These are phyloP conservation scores for Coemansia sp. DNA, from an alignment of 192 early-diverging fungal species.

Conservation along the genomic window DNA sequence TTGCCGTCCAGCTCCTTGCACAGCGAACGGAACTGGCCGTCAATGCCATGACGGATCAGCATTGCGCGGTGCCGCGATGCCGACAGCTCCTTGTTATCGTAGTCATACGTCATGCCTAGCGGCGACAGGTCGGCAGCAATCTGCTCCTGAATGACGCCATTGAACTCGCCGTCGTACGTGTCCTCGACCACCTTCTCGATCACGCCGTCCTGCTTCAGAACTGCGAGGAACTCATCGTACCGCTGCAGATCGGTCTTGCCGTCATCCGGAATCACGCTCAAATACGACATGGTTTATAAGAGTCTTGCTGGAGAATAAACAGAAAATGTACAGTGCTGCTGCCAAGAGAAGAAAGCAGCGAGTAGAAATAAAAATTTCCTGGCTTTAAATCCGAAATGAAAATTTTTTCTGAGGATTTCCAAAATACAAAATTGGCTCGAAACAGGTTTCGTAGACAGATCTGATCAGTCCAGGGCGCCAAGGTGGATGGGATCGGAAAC, in stretches of 20 bases:
- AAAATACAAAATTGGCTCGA: neutral
- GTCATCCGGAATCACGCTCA: constrained; percentile 29
- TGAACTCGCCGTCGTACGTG: constrained; percentile 46
- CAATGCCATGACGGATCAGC: constrained; percentile 32
- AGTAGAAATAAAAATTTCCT: constrained; percentile 1
- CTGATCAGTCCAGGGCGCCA: too few species aligned
- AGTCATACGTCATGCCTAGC: constrained; percentile 27
- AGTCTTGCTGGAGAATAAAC: neutral
- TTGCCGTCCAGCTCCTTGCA: constrained; percentile 47
- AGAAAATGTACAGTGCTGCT: constrained; percentile 6
- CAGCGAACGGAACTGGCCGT: constrained; percentile 32
- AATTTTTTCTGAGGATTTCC: neutral
- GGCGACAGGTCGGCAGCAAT: constrained; percentile 46
- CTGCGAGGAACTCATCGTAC: constrained; percentile 42
- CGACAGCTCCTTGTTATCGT: constrained; percentile 34
- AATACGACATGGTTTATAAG: constrained; percentile 36
- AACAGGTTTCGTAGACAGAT: too few species aligned
- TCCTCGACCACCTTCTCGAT: constrained; percentile 42
- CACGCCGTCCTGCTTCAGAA: constrained; percentile 41
- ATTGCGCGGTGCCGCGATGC: constrained; percentile 46
- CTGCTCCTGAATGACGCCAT: constrained; percentile 43
- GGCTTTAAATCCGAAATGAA: too few species aligned
- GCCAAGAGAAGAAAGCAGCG: neutral
- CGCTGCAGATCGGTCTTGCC: constrained; percentile 52
- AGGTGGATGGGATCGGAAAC: neutral